phyloP scores from a whole-genome alignment of 352 stramenopile species.

The Thraustochytrium sp. region DNA sequence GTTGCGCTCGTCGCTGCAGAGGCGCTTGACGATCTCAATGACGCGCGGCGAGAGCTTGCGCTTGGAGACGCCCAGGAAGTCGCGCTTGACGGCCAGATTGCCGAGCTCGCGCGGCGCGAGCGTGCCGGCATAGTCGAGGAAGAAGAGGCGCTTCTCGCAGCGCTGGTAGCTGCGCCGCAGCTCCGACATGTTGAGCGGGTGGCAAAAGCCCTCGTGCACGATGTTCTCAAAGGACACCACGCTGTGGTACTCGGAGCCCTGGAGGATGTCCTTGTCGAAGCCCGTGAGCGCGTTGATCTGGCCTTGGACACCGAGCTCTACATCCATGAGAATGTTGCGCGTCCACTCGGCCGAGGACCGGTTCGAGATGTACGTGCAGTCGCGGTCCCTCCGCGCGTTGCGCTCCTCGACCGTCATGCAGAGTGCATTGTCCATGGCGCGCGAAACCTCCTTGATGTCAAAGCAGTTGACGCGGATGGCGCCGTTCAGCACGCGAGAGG shows the following conservation, averaged over 20 bases:
- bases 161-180: constrained; percentile 1
- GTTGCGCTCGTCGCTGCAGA: constrained; percentile 89
- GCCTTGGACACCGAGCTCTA: constrained; percentile 56
- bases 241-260: constrained; percentile 29
- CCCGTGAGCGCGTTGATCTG: constrained; percentile 17
- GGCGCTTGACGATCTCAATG: constrained; percentile 73
- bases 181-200: not conserved
- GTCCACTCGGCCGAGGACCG: constrained; percentile 96
- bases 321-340: constrained; percentile 89
- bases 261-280: constrained; percentile 41
- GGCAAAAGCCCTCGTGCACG: constrained; percentile 19
- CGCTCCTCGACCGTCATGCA: constrained; percentile 60
- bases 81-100: constrained; percentile 47
- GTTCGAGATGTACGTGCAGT: constrained; percentile 84
- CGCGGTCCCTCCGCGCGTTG: constrained; percentile 62
- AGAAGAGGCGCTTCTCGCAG: constrained; percentile 71
- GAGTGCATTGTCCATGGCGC: constrained; percentile 61
- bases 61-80: constrained; percentile 44
- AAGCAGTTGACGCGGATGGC: constrained; percentile 96
- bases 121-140: constrained; percentile 95
- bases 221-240: constrained; percentile 40
- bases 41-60: constrained; percentile 62
- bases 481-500: constrained; percentile 90
- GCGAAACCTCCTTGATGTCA: constrained; percentile 82
- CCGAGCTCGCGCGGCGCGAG: constrained; percentile 65